Conservation (phyloP, 31 red algal genomes). For the Bonnemaisonia californica region DNA sequence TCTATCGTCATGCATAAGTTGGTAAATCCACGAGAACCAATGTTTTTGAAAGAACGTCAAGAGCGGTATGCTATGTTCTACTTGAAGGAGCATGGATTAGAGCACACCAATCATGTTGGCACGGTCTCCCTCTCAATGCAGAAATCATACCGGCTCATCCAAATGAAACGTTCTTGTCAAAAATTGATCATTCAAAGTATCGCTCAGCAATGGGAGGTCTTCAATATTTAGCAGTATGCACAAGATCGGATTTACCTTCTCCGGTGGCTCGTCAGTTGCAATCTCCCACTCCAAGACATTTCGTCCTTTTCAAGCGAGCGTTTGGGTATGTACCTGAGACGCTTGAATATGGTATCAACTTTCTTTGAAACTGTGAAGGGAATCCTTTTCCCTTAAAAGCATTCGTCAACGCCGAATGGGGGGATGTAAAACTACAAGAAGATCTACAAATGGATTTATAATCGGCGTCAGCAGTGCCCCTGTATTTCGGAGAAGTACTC, state of each 20-base stretch:
- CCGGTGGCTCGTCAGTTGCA: neutral
- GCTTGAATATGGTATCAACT: neutral
- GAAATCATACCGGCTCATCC: too few species aligned
- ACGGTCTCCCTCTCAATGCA: too few species aligned
- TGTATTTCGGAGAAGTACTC: neutral
- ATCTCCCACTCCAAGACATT: constrained; percentile 3
- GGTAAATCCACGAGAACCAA: too few species aligned
- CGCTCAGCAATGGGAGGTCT: neutral
- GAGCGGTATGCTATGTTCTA: too few species aligned
- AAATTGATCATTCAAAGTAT: neutral
- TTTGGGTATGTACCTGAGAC: neutral
- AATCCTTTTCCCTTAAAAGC: neutral
- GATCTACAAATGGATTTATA: constrained; percentile 1
- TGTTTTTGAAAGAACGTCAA: too few species aligned
- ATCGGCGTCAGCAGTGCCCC: constrained; percentile 5
- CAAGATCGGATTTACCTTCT: neutral
- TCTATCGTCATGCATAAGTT: too few species aligned
- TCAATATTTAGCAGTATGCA: neutral
- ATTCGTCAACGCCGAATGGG: constrained; percentile 17
- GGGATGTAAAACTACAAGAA: neutral
- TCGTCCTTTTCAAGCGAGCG: neutral
- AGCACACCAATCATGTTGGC: too few species aligned
- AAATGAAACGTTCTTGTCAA: too few species aligned
- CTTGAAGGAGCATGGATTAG: too few species aligned
- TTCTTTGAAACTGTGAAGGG: neutral